Percentiles rank a stretch among this genome's conserved stretches.
Conservation (phyloP, 1,284 basidiomycete genomes). For the Boletus subluridellus region DNA sequence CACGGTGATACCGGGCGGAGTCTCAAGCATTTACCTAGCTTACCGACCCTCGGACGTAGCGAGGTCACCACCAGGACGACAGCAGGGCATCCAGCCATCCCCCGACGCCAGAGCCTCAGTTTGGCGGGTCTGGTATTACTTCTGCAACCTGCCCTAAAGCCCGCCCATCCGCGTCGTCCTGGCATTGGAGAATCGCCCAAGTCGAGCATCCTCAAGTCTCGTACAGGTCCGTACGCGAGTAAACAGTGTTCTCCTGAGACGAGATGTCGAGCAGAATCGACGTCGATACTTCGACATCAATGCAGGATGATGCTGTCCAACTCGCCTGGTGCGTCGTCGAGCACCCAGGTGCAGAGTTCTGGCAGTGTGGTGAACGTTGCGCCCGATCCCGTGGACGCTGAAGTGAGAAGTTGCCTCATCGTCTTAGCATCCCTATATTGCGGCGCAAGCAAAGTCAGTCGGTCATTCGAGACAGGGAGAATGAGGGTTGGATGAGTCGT, state of each 20-base stretch:
- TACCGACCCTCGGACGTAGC: conserved; percentile 13
- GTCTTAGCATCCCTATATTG: conserved; percentile 30
- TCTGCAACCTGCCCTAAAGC: background rate
- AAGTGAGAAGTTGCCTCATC: conserved; percentile 27
- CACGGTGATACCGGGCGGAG: conserved; percentile 5
- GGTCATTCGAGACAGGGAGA: conserved; percentile 1
- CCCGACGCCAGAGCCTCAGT: conserved; percentile 22
- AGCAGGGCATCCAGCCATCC: background rate
- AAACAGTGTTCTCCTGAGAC: conserved; percentile 2
- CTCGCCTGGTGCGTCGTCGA: conserved; percentile 8
- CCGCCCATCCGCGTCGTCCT: conserved; percentile 1
- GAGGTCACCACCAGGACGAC: background rate
- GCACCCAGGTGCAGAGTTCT: background rate
- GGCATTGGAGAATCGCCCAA: conserved; percentile 5
- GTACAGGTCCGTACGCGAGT: background rate
- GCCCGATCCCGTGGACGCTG: background rate
- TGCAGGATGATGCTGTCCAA: conserved; percentile 25
- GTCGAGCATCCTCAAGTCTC: conserved; percentile 21
- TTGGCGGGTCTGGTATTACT: background rate
- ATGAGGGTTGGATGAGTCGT: background rate
- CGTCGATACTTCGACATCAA: conserved; percentile 6
- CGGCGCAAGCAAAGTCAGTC: conserved; percentile 28
- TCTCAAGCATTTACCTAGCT: conserved; percentile 27
- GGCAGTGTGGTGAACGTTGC: background rate
- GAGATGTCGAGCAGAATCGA: background rate